phyloP scores from a whole-genome alignment of 208 protist genomes.

The Crithidia expoeki region DNA sequence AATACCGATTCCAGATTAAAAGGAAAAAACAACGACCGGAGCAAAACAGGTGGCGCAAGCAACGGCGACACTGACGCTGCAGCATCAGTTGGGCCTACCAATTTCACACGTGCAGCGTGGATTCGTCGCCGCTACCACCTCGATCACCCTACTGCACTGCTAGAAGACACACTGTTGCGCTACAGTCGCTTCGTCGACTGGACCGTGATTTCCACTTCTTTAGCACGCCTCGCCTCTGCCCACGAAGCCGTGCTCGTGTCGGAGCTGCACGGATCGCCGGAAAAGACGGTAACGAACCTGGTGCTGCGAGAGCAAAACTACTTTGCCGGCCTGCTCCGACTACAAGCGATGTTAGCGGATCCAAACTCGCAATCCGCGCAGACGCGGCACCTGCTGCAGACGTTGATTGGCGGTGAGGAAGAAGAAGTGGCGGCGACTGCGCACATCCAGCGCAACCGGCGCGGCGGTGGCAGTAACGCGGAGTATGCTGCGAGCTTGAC shows the following conservation, averaged over 20 bases:
- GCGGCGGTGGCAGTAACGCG: not conserved
- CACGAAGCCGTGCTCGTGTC: slow-evolving; percentile 18
- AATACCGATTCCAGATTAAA: not conserved
- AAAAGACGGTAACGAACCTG: slow-evolving; percentile 16
- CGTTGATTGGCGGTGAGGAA: slow-evolving; percentile 3
- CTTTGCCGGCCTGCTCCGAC: slow-evolving; percentile 40
- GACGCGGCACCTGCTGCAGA: slow-evolving; percentile 19
- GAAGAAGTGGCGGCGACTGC: not conserved
- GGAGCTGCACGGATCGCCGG: slow-evolving; percentile 23
- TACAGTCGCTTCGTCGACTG: slow-evolving; percentile 24
- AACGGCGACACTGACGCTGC: not conserved
- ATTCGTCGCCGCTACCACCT: slow-evolving; percentile 32
- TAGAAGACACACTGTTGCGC: slow-evolving; percentile 30
- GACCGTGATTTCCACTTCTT: slow-evolving; percentile 7
- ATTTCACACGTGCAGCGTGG: slow-evolving; percentile 22
- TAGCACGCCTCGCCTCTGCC: slow-evolving; percentile 15
- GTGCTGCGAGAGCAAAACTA: slow-evolving; percentile 28
- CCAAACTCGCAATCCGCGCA: slow-evolving; percentile 11
- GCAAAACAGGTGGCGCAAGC: not conserved
- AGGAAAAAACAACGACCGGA: not conserved
- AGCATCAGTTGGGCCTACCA: not conserved
- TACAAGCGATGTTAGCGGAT: slow-evolving; percentile 36
- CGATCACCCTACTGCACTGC: slow-evolving; percentile 25
- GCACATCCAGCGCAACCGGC: too few species aligned
- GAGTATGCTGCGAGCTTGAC: not conserved